Percentiles rank a stretch among this genome's conserved stretches.
Evolutionary conservation across 2,329 filamentous ascomycete genomes (phyloP).

Genomic region (Lasiodiplodia citricola): DNA sequence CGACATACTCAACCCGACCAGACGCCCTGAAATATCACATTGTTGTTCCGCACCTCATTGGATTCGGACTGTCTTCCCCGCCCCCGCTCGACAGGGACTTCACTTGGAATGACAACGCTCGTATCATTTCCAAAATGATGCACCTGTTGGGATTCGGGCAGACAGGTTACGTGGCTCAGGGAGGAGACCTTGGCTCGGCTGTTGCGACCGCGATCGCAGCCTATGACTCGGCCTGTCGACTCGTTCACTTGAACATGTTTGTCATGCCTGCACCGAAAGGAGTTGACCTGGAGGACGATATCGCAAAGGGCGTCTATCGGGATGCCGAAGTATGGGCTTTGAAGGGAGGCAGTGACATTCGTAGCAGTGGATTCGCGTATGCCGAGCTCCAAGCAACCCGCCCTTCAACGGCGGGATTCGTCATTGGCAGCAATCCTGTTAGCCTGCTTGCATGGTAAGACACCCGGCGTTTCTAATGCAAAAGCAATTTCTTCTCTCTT

Average conservation of each 20-base stretch:
- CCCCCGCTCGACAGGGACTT: conserved; percentile 55
- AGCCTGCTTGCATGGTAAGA: conserved; percentile 61
- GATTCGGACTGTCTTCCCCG: conserved; percentile 61
- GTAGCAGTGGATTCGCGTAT: conserved; percentile 54
- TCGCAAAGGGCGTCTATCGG: not conserved
- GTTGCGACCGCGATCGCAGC: conserved; percentile 48
- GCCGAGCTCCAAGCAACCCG: conserved; percentile 58
- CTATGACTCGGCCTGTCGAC: conserved; percentile 55
- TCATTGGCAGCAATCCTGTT: conserved; percentile 59
- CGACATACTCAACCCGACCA: conserved; percentile 54
- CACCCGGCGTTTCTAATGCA: not conserved
- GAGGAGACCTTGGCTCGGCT: conserved; percentile 61
- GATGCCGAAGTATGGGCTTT: not conserved
- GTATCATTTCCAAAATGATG: conserved; percentile 61
- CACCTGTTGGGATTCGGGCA: conserved; percentile 57
- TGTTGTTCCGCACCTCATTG: conserved; percentile 62
- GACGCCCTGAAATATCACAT: conserved; percentile 62
- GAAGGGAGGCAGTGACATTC: conserved; percentile 34
- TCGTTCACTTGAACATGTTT: conserved; percentile 30
- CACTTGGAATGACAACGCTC: conserved; percentile 45
- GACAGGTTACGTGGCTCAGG: conserved; percentile 60
- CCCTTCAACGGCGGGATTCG: conserved; percentile 63
- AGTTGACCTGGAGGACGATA: not conserved
- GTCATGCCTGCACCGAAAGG: not conserved
- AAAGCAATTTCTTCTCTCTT: not conserved